Evolutionary conservation across 768 basidiomycete species (phyloP), one percentile per base, ranked within the genome.

Genomic region (Boletus rex-veris): DNA sequence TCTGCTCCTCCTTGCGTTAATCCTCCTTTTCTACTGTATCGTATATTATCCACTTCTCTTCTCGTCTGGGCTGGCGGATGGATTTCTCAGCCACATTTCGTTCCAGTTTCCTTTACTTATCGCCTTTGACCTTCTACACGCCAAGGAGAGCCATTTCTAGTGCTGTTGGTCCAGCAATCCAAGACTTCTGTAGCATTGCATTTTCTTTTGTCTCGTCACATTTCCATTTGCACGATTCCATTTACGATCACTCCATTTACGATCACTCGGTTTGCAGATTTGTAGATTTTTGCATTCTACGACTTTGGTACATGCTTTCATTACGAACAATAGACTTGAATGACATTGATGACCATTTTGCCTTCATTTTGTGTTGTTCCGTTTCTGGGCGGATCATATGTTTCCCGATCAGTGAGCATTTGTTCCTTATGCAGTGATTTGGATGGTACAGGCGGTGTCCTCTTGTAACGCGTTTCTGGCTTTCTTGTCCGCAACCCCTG

Each of bases 161-260:
- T 59, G 60, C 58, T 60, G 54, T 70, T 58, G 64, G 64, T 63
- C 61, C 60, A 62, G 62, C 68, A 62, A 61, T 56, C 56, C 53
- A 37, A 60, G 58, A 40, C 55, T 61, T 58, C 53, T 74, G 69
- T 73, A 72, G 71, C 71, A 74, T 70, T 58, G 64, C 61, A 69
- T 64, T 65, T 62, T 44, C 44, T 43, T 42, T 38, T 51, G 57
- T 51, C 48, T 49, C 50, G 54, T 46, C 53, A 41, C 51, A 50
- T 53, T 53, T 15, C 11, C 57, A 59, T 21, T 56, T 54, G 14
- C 51, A 58, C 42, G 61, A 61, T 41, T 28, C 19, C 45, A 45
- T 57, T 57, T 4, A 61, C 50, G 57, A 58, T 43, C n/a, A n/a
- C n/a, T 28, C 24, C 45, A 46, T 57, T 58, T 5, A 61, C 49